Percentiles rank a stretch among this genome's conserved stretches.
Conservation (phyloP, 805 yeast species). For the Candida stauntonica region DNA sequence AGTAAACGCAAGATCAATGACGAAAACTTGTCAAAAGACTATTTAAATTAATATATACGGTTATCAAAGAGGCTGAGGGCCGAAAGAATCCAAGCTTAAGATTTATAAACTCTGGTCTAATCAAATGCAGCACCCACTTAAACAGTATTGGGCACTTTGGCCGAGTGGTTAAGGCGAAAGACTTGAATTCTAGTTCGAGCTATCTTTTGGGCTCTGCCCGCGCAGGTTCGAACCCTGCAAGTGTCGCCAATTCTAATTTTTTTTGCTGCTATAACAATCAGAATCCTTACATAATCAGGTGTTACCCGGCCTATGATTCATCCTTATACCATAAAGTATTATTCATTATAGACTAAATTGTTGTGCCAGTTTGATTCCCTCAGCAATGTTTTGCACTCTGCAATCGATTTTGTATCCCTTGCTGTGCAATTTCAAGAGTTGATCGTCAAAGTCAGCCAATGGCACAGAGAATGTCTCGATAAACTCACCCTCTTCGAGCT, state of each 20-base stretch:
- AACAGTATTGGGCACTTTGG: constrained; percentile 21
- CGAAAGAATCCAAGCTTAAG: too few relatives aligned
- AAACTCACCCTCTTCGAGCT: constrained; percentile 87
- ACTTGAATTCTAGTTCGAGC: constrained; percentile 23
- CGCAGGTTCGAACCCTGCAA: constrained; percentile 31
- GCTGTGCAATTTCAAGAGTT: constrained; percentile 44
- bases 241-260: constrained; percentile 19
- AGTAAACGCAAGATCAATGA: too few relatives aligned
- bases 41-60: too few relatives aligned
- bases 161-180: constrained; percentile 31
- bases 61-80: too few relatives aligned
- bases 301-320: not conserved
- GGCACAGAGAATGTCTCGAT: constrained; percentile 84
- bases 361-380: constrained; percentile 64
- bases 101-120: too few relatives aligned
- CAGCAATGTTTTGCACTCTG: constrained; percentile 79
- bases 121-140: too few relatives aligned
- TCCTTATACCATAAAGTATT: not conserved
- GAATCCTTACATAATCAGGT: not conserved
- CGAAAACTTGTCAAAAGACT: too few relatives aligned
- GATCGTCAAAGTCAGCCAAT: constrained; percentile 50
- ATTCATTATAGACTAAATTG: constrained; percentile 23
- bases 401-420: constrained; percentile 84
- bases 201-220: constrained; percentile 28
- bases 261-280: too few relatives aligned